These are phyloP conservation scores for Chalciporus sphaerocephalus DNA, from an alignment of 768 basidiomycete species.

Conservation along the genomic window DNA sequence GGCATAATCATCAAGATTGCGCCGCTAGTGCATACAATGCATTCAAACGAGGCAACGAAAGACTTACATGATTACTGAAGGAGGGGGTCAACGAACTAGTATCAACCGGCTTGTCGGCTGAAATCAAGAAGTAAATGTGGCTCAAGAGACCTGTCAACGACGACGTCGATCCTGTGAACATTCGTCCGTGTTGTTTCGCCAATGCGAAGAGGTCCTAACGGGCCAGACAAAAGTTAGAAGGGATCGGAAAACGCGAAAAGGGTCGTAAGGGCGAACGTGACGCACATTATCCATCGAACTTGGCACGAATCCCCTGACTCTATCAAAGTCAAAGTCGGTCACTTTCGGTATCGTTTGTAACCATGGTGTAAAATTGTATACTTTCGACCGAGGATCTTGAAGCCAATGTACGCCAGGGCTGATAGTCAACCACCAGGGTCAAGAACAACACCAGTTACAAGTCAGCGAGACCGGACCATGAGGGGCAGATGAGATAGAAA, in stretches of 20 bases:
- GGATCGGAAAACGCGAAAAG: too few relatives aligned
- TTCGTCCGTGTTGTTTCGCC: constrained; percentile 52
- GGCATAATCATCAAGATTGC: too few relatives aligned
- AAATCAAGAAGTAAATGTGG: constrained; percentile 87
- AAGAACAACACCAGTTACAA: neutral
- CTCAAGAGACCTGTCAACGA: constrained; percentile 78
- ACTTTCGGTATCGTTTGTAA: constrained; percentile 73
- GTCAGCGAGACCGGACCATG: neutral
- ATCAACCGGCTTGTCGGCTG: constrained; percentile 64
- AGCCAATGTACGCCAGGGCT: constrained; percentile 90
- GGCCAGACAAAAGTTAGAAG: neutral
- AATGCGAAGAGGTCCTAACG: constrained; percentile 60
- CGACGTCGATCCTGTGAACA: constrained; percentile 85
- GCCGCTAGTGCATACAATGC: neutral
- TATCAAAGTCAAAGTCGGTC: constrained; percentile 80
- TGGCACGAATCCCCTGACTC: constrained; percentile 65
- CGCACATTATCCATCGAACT: constrained; percentile 74
- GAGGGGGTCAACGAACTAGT: constrained; percentile 52
- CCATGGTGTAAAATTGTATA: constrained; percentile 78
- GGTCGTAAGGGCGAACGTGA: too few relatives aligned
- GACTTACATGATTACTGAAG: constrained; percentile 57
- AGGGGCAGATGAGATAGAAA: neutral
- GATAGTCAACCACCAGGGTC: neutral
- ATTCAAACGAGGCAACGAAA: too few relatives aligned
- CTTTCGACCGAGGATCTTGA: constrained; percentile 76